Conservation (phyloP, 345 rosid species). For the Dovyalis caffra region DNA sequence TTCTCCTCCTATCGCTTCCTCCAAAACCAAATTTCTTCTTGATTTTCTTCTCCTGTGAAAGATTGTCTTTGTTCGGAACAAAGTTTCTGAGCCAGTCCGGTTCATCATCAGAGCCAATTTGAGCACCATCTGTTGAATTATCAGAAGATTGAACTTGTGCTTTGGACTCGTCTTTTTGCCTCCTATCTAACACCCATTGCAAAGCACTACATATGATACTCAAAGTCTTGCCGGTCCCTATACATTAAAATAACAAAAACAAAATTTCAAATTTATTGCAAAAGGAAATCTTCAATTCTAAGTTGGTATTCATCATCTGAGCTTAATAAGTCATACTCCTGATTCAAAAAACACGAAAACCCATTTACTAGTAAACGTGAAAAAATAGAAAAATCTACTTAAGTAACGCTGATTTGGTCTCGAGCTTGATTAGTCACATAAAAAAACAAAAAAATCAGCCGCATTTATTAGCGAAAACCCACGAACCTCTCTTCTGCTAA, state of each 20-base stretch:
- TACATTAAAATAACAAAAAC: background rate
- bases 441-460: too few species aligned
- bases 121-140: constrained; percentile 16
- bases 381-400: too few species aligned
- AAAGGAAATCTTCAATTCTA: background rate
- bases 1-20: constrained; percentile 30
- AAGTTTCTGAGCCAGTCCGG: constrained; percentile 85
- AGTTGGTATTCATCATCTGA: background rate
- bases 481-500: background rate
- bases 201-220: constrained; percentile 83
- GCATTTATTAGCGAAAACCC: background rate
- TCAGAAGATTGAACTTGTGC: constrained; percentile 10
- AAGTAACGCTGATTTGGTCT: too few species aligned
- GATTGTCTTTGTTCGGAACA: constrained; percentile 30
- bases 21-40: constrained; percentile 28
- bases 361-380: too few species aligned
- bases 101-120: constrained; percentile 51
- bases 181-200: constrained; percentile 76
- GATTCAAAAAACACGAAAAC: too few species aligned
- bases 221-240: constrained; percentile 91
- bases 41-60: constrained; percentile 24
- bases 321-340: too few species aligned
- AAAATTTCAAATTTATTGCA: background rate
- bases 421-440: too few species aligned
- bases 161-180: constrained; percentile 36